Evolutionary conservation across 2,329 filamentous ascomycete species (phyloP).

Genomic region (Phaeomoniella chlamydospora): DNA sequence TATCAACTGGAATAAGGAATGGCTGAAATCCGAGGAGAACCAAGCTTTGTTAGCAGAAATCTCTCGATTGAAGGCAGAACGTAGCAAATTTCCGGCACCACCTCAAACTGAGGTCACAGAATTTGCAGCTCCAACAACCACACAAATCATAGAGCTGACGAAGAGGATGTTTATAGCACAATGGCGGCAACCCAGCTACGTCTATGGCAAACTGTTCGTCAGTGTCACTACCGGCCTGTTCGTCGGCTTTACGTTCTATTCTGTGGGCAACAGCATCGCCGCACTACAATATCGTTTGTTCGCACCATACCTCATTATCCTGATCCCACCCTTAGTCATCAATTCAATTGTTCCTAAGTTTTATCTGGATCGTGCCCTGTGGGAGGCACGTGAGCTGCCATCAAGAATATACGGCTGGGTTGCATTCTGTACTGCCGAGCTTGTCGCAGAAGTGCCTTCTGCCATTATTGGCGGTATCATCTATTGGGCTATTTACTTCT

Average conservation of each 20-base stretch:
- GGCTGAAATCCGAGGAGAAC: slow-evolving; percentile 51
- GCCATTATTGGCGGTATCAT: slow-evolving; percentile 49
- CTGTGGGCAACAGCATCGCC: slow-evolving; percentile 47
- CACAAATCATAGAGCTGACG: slow-evolving; percentile 53
- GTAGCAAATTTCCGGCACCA: slow-evolving; percentile 32
- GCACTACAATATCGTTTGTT: slow-evolving; percentile 71
- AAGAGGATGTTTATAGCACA: slow-evolving; percentile 58
- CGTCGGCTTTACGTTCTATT: slow-evolving; percentile 67
- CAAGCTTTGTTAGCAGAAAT: slow-evolving; percentile 49
- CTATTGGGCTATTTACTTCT: slow-evolving; percentile 69
- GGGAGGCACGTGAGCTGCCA: slow-evolving; percentile 59
- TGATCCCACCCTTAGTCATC: slow-evolving; percentile 56
- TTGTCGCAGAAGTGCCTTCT: slow-evolving; percentile 58
- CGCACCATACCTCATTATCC: slow-evolving; percentile 50
- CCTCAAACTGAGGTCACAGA: slow-evolving; percentile 30
- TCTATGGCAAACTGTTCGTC: slow-evolving; percentile 64
- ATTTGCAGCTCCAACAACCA: slow-evolving; percentile 50
- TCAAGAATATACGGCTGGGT: slow-evolving; percentile 65
- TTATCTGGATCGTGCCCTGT: slow-evolving; percentile 56
- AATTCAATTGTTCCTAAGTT: slow-evolving; percentile 68
- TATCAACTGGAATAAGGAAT: slow-evolving; percentile 63
- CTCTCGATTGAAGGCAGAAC: slow-evolving; percentile 43
- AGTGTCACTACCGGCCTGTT: slow-evolving; percentile 59
- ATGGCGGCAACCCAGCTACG: slow-evolving; percentile 63
- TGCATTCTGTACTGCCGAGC: slow-evolving; percentile 59